Base-by-base conservation (phyloP, 345 rosid species). In the Durio zibethinus region DNA sequence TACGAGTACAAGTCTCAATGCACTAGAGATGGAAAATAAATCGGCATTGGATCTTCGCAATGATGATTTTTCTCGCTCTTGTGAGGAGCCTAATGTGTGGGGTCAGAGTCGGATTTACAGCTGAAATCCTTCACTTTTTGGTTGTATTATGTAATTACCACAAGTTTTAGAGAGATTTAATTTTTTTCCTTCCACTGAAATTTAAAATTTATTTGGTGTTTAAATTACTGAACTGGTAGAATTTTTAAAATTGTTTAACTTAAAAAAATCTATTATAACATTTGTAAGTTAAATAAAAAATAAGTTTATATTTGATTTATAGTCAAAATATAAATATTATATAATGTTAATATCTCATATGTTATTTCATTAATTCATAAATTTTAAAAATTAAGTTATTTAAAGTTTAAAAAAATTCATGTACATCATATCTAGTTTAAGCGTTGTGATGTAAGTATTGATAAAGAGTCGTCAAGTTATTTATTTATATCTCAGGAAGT, bases 61-160 rank as follows among this genome's bases (percentile, higher is more conserved):
- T 60, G 57, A 64, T 20, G 69, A 38, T 36, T 23, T 38, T 20
- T 18, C 5, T 21, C 7, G 1, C 3, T 38, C 31, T 42, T 25
- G 33, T 14, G 72, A 43, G 62, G 78, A 20, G 29, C 66, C 38
- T 50, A 29, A 75, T 40, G 36, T 35, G 72, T 11, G 76, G 36
- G 72, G n/a, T 65, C 14, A 65, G 50, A 9, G 25, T 36, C 23
- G n/a, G 29, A 35, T 54, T 50, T 10, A 11, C 54, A 69, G 42
- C 6, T 20, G 70, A 65, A 65, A 65, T 38, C 16, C 18, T 71
- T 20, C 31, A 33, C 45, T 50, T 52, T 52, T 72, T 48, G 57
- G 29, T n/a, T 52, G 45, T 52, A 50, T 31, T 50, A 33, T 71
- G 61, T 71, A 71, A 71, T 71, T 71, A 50, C 43, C 29, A 70